These are phyloP conservation scores for Lachancea sp. DNA, from an alignment of 805 yeast species.

Conservation along the genomic window DNA sequence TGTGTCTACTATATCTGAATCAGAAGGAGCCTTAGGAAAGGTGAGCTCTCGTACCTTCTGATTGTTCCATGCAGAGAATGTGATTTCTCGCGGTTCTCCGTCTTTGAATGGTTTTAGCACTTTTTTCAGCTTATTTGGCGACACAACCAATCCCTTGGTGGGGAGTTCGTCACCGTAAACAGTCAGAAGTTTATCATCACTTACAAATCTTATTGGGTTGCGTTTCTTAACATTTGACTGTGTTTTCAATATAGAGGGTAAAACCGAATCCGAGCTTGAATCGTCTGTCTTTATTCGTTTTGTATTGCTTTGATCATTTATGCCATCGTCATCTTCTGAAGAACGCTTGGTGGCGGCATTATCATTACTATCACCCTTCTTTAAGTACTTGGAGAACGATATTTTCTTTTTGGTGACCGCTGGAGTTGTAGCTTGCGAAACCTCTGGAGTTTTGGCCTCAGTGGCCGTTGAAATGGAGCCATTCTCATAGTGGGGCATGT, in stretches of 20 bases:
- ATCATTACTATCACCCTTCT: slow-evolving; percentile 23
- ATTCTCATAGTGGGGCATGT: slow-evolving; percentile 3
- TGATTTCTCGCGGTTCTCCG: slow-evolving; percentile 30
- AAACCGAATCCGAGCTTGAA: neutral
- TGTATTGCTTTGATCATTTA: neutral
- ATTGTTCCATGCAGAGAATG: slow-evolving; percentile 15
- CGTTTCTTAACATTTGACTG: slow-evolving; percentile 10
- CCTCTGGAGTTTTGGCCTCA: neutral
- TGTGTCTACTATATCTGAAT: slow-evolving; percentile 26
- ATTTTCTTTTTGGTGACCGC: slow-evolving; percentile 29
- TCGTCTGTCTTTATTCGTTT: slow-evolving; percentile 8
- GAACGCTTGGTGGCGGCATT: slow-evolving; percentile 17
- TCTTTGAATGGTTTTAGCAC: slow-evolving; percentile 30
- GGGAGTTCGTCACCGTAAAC: slow-evolving; percentile 33
- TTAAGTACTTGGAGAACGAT: slow-evolving; percentile 30
- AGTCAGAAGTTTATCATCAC: slow-evolving; percentile 23
- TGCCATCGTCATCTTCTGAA: neutral
- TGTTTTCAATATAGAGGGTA: slow-evolving; percentile 21
- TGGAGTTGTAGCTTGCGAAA: slow-evolving; percentile 6
- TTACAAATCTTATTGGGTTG: slow-evolving; percentile 21
- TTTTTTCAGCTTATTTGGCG: slow-evolving; percentile 27
- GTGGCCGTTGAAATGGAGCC: neutral
- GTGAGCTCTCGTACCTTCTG: slow-evolving; percentile 18
- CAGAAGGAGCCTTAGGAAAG: slow-evolving; percentile 12
- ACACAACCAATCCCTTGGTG: slow-evolving; percentile 22